These are phyloP conservation scores for Diutina siamensis DNA, from an alignment of 1,139 yeast species.

Conservation along the genomic window DNA sequence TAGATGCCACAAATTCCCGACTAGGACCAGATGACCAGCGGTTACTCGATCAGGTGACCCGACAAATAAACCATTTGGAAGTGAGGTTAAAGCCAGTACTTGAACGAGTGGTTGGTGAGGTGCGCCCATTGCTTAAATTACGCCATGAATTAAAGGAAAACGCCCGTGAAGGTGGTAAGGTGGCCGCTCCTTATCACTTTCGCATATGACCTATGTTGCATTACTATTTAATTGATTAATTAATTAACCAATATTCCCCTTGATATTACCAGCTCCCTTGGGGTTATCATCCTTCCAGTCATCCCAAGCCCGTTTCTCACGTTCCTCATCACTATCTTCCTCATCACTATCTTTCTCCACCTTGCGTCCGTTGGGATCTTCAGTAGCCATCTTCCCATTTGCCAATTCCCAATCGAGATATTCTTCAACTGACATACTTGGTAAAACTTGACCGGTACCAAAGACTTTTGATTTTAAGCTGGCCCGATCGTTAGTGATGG, in stretches of 20 bases:
- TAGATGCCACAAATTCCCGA: neutral
- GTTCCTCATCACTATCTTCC: constrained; percentile 35
- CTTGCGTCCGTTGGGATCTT: constrained; percentile 25
- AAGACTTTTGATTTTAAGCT: constrained; percentile 54
- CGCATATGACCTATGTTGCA: neutral
- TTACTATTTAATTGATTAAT: too few relatives aligned
- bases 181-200: neutral
- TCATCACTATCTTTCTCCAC: constrained; percentile 19
- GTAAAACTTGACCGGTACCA: constrained; percentile 89
- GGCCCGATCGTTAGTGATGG: constrained; percentile 52
- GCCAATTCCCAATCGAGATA: constrained; percentile 75
- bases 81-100: neutral
- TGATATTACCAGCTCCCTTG: constrained; percentile 82
- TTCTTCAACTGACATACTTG: constrained; percentile 93
- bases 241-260: constrained; percentile 13
- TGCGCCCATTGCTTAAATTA: neutral
- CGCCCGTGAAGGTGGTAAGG: neutral
- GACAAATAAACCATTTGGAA: neutral
- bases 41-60: neutral
- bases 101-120: neutral
- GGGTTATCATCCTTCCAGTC: constrained; percentile 83
- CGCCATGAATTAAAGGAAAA: constrained; percentile 3
- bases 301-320: constrained; percentile 76
- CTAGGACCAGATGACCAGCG: neutral
- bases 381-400: constrained; percentile 65